Conservation (phyloP, 2,329 filamentous ascomycete genomes). For the Fusarium mexicanum region DNA sequence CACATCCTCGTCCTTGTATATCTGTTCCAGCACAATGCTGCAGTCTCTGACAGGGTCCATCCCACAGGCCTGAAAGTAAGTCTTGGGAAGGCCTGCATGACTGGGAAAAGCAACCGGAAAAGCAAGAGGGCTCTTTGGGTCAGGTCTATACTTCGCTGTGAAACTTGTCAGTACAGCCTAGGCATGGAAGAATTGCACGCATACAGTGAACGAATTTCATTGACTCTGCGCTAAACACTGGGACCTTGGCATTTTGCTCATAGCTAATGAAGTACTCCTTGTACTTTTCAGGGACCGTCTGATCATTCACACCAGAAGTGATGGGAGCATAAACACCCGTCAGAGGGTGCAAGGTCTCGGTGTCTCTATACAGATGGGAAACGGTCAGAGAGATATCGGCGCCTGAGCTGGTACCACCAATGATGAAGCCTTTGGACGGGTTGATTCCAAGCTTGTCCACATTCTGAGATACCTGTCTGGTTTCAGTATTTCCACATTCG, state of each 20-base stretch:
- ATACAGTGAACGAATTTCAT: conserved; percentile 40
- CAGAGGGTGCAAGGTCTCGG: conserved; percentile 31
- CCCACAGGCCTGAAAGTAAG: conserved; percentile 47
- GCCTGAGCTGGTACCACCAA: conserved; percentile 44
- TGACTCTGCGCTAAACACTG: conserved; percentile 37
- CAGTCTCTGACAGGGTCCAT: conserved; percentile 45
- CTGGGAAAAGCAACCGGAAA: conserved; percentile 39
- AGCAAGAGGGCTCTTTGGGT: conserved; percentile 37
- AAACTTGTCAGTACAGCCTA: background rate
- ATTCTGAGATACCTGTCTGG: conserved; percentile 30
- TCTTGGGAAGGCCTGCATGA: conserved; percentile 41
- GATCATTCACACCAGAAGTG: conserved; percentile 31
- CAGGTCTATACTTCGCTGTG: conserved; percentile 42
- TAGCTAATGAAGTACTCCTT: conserved; percentile 43
- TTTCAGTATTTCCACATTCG: background rate
- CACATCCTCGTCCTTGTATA: conserved; percentile 42
- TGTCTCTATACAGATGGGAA: conserved; percentile 37
- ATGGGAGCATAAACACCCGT: conserved; percentile 43
- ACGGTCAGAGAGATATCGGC: conserved; percentile 43
- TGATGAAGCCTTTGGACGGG: conserved; percentile 30
- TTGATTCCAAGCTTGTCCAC: conserved; percentile 38
- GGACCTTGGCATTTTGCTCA: conserved; percentile 40
- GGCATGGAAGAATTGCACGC: background rate
- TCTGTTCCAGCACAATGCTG: conserved; percentile 44
- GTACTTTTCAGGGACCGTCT: conserved; percentile 43